A percentile compares a stretch with the other conserved stretches of the same genome.
Conservation (phyloP, 495 filamentous ascomycete genomes). For the Extremus antarcticus region DNA sequence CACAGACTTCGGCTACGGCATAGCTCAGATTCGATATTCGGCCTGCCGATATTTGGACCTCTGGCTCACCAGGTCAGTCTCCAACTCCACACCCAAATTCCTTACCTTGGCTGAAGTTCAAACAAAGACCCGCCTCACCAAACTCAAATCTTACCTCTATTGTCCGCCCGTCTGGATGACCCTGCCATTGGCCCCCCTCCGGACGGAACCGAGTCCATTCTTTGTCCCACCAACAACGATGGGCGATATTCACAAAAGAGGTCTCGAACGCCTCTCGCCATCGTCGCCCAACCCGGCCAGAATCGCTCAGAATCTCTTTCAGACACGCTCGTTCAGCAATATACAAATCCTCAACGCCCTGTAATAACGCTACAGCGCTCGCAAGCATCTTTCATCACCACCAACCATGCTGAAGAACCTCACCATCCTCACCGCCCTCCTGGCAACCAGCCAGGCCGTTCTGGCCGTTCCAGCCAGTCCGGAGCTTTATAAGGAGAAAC, state of each 20-base stretch:
- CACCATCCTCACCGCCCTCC: not conserved
- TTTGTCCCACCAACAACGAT: not conserved
- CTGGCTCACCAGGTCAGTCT: not conserved
- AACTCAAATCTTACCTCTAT: not conserved
- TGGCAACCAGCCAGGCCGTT: not conserved
- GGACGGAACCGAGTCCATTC: not conserved
- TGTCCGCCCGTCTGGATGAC: not conserved
- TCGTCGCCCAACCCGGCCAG: not conserved
- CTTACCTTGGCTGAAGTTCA: not conserved
- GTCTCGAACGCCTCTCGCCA: not conserved
- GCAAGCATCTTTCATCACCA: too few relatives aligned
- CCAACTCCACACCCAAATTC: not conserved
- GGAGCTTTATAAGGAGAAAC: not conserved
- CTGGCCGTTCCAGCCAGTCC: not conserved
- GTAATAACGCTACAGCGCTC: too few relatives aligned
- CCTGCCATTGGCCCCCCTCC: not conserved
- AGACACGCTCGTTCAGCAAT: not conserved
- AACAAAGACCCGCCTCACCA: not conserved
- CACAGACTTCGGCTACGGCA: too few relatives aligned
- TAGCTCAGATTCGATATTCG: too few relatives aligned
- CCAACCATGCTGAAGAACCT: not conserved
- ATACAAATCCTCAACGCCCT: too few relatives aligned
- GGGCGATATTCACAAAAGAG: too few relatives aligned
- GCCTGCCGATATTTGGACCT: too few relatives aligned
- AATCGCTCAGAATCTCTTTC: not conserved